These are phyloP conservation scores for Phaeosphaeria sp. DNA, from an alignment of 2,329 filamentous ascomycete species.

Conservation along the genomic window DNA sequence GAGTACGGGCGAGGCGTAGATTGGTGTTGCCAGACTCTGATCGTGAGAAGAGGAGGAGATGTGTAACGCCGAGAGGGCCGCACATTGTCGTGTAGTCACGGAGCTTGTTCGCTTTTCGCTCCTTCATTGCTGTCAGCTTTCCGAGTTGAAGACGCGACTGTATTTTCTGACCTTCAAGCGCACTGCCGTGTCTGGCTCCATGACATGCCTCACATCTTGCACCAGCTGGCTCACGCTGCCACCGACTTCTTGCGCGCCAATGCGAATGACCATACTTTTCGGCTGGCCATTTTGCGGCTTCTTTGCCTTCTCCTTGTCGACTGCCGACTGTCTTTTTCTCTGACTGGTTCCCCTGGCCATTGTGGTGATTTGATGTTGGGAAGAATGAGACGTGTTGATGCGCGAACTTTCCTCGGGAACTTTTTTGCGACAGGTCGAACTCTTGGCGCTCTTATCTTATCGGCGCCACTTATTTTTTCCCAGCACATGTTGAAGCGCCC, in stretches of 20 bases:
- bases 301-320: conserved; percentile 52
- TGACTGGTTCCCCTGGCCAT: conserved; percentile 42
- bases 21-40: conserved; percentile 92
- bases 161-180: conserved; percentile 83
- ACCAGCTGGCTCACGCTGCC: conserved; percentile 90
- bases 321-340: conserved; percentile 42
- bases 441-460: conserved; percentile 35
- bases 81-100: conserved; percentile 96
- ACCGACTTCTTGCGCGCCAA: conserved; percentile 92
- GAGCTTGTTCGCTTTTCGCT: conserved; percentile 85
- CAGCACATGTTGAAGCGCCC: not conserved
- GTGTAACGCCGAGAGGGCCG: conserved; percentile 89
- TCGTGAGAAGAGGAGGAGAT: conserved; percentile 90
- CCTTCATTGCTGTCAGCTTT: conserved; percentile 51
- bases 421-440: conserved; percentile 22
- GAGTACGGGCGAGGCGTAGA: conserved; percentile 83
- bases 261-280: conserved; percentile 98
- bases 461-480: conserved; percentile 21
- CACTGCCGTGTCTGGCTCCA: conserved; percentile 93
- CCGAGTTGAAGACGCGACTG: too few relatives aligned
- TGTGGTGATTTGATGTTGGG: conserved; percentile 11
- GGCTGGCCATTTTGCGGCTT: conserved; percentile 72
- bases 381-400: conserved; percentile 2
- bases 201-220: conserved; percentile 87
- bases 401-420: conserved; percentile 6